phyloP scores from a whole-genome alignment of 2,329 filamentous ascomycete species.

The Sarocladium strictum region DNA sequence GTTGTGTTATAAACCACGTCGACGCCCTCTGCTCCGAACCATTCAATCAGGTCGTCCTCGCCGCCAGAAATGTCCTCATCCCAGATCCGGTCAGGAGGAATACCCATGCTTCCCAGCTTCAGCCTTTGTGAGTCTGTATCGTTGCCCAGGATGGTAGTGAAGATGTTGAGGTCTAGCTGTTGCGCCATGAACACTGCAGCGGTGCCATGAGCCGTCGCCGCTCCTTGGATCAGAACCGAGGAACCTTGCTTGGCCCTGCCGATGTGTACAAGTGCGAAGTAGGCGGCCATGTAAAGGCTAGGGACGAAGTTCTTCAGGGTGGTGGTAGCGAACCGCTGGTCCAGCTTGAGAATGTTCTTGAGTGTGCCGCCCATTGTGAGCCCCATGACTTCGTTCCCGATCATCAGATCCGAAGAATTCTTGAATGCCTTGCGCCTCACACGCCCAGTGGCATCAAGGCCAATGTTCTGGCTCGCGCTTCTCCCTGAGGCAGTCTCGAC shows the following conservation, averaged over 20 bases:
- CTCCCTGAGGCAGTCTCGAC: slow-evolving; percentile 27
- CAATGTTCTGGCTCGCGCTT: slow-evolving; percentile 24
- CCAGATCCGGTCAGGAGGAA: slow-evolving; percentile 33
- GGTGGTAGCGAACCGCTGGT: slow-evolving; percentile 28
- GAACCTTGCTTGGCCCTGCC: slow-evolving; percentile 21
- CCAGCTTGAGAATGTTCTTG: slow-evolving; percentile 25
- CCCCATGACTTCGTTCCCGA: slow-evolving; percentile 37
- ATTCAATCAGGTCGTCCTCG: slow-evolving; percentile 14
- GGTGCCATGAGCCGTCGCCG: slow-evolving; percentile 36
- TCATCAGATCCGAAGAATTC: slow-evolving; percentile 22
- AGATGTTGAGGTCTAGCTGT: slow-evolving; percentile 32
- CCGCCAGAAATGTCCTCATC: slow-evolving; percentile 28
- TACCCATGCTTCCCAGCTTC: slow-evolving; percentile 26
- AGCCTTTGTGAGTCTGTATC: slow-evolving; percentile 27
- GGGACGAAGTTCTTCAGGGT: slow-evolving; percentile 23
- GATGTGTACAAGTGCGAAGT: slow-evolving; percentile 32
- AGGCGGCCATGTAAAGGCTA: slow-evolving; percentile 34
- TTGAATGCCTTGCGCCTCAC: slow-evolving; percentile 27
- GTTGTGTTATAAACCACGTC: slow-evolving; percentile 42
- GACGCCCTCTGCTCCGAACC: slow-evolving; percentile 22
- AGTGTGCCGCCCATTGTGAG: slow-evolving; percentile 29
- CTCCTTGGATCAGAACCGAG: slow-evolving; percentile 38
- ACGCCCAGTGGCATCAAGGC: slow-evolving; percentile 35
- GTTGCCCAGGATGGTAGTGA: slow-evolving; percentile 31
- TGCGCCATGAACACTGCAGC: slow-evolving; percentile 36